phyloP scores from a whole-genome alignment of 352 stramenopile species.

The Phytophthora syringae region DNA sequence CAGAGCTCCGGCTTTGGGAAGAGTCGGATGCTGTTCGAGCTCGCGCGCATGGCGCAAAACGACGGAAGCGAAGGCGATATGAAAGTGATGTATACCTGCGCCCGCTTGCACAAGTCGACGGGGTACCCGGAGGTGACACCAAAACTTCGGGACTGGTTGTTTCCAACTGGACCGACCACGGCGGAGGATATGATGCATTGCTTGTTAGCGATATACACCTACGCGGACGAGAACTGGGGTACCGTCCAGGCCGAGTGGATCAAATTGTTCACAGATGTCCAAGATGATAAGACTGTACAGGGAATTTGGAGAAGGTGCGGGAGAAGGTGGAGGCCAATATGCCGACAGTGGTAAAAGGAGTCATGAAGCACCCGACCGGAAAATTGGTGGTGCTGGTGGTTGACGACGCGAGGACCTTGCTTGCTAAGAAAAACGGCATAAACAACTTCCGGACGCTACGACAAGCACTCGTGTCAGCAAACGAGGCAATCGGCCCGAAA shows the following conservation, averaged over 20 bases:
- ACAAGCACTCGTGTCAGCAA: background rate
- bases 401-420: conserved; percentile 9
- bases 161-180: background rate
- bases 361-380: background rate
- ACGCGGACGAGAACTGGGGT: background rate
- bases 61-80: conserved; percentile 5
- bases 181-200: background rate
- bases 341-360: background rate
- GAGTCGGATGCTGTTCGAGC: conserved; percentile 7
- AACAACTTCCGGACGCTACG: conserved; percentile 2
- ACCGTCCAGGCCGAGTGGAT: conserved; percentile 5
- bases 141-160: conserved; percentile 14
- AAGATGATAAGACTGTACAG: background rate
- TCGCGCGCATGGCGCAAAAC: conserved; percentile 2
- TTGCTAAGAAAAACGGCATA: background rate
- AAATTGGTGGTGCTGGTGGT: conserved; percentile 17
- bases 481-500: background rate
- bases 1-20: conserved; percentile 31
- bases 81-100: conserved; percentile 22
- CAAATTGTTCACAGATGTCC: background rate
- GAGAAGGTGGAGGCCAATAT: too few relatives aligned
- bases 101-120: conserved; percentile 8
- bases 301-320: background rate
- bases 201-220: conserved; percentile 1
- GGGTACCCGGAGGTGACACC: conserved; percentile 6